Base-by-base conservation (phyloP, 2,329 filamentous ascomycete species). In the Alternaria angustiovoidea region DNA sequence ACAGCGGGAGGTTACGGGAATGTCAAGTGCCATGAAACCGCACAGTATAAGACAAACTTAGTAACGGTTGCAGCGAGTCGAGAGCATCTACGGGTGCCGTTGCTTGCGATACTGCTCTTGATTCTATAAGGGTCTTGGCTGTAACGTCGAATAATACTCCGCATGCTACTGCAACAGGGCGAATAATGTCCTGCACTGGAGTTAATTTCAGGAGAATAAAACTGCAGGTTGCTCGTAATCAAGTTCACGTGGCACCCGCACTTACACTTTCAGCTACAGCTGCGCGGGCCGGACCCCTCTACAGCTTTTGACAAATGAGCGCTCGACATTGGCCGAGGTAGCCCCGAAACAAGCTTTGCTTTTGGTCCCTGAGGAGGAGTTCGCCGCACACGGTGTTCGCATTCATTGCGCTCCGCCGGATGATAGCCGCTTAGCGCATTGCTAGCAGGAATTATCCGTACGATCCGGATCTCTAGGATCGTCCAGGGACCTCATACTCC, bases 201-300 rank as follows among this genome's bases (percentile, higher is more conserved):
- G 54, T 52, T 34, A 47, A 54, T 30, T 51, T 28, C 57, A 54
- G 56, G 53, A 62, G 41, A 54, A 54, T 52, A 42, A 47, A 14
- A 30, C 49, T 46, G 51, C 59, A 61, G 49, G 48, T 49, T 43
- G 52, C 26, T 14, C 28, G 32, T 14, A 26, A 24, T 38, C 28
- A 28, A 26, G 18, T 49, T 65, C 47, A 55, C 52, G 52, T 58
- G 64, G 59, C 52, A 46, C 39, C 57, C 34, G 48, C 51, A 53
- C 51, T 55, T 59, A 55, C 54, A 52, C 53, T 56, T 59, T 62
- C 56, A 59, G 59, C 61, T 67, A 65, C 62, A 67, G 62, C 26
- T 59, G 52, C 52, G 61, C 66, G 66, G 66, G 56, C 60, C 64
- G 66, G 56, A 61, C 57, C 51, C 46, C 61, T 66, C 61, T 42